Evolutionary conservation across 306 rosid species (phyloP), one percentile per base, ranked within the genome.

Genomic region (Prunus armeniaca): DNA sequence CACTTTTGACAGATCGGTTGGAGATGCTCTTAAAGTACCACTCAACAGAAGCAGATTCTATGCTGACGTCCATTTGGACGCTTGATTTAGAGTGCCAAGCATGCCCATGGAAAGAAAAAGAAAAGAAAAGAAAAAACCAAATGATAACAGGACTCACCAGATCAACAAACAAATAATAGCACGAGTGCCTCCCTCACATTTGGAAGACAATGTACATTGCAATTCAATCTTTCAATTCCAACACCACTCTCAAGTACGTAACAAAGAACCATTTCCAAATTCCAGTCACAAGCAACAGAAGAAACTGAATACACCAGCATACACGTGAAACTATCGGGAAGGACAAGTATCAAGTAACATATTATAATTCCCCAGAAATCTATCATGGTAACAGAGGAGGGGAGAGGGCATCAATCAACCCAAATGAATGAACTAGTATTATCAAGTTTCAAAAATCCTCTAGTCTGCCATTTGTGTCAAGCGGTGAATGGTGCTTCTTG

Each of bases 401-500:
- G 64, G 75, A 78, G 22, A 50, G 47, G 55, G 85, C 75, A 71
- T 74, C 41, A 72, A 80, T 74, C 41, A 72, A 80, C 57, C 81
- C 55, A 74, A 69, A 77, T 68, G 52, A 46, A 62, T 17, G 10
- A 72, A 43, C 77, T 61, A 74, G 60, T 32, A 9, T 50, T 25
- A 25, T 69, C 22, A 80, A 18, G 11, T 50, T 69, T 14, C 24
- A 61, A 65, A 50, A 76, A 28, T 43, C 52, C 55, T 71, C 85
- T 91, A 95, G 18, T 86, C 93, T 30, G 99, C 99, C 88, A 95
- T 38, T 83, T 92, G 89, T 15, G 84, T 83, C 90, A 95, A 32
- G 84, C 99, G 92, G 82, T 92, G 97, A 87, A 95, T 46, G 46
- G 99, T 95, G 89, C 98, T 88, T 91, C 92, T 89, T 68, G 99